Evolutionary conservation across 2,329 filamentous ascomycete genomes (phyloP), one percentile per base, ranked within the genome.

Genomic region (Diaporthe ampelina): DNA sequence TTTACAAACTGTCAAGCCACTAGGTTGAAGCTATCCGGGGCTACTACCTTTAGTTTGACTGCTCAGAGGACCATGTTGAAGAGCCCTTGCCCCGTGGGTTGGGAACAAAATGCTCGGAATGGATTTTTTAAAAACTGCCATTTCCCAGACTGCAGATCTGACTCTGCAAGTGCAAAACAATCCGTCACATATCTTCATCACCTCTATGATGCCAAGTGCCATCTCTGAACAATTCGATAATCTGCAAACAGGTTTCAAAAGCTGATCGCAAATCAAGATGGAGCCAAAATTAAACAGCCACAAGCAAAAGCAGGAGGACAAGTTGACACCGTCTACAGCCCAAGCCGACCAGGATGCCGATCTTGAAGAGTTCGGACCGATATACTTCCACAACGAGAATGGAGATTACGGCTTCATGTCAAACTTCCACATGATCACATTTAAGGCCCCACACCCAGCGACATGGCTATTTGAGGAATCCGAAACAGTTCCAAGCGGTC

Each of bases 381-480:
- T 59, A 21, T 68, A 68, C 52, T 73, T 73, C n/a, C 61, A 73
- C 52, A 58, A 57, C 4, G 70, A 69, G 32, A 54, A 57, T 17
- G 61, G 48, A 9, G 52, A 68, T 21, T 68, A 40, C n/a, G 71
- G 71, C 40, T 73, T 68, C 52, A 59, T 68, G 71, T 73, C 71
- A n/a, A 69, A 61, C 24, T 69, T 59, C 35, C 24, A 73, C 40
- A 5, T 1, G 1, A 19, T 21, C 21, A 15, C 59, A 1, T 73
- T 73, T 2, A 32, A 3, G 8, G 71, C 71, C 1, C 59, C 71
- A 5, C 24, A 68, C 13, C 71, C 71, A 6, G 61, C 59, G 13
- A 24, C 52, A 17, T 73, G 59, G 52, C 35, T 73, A 5, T 59
- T 13, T 1, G 1, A 48, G 17, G 11, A 3, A 3, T 32, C 5